phyloP scores from a whole-genome alignment of 2,329 filamentous ascomycete genomes.

The Aureobasidium sp. region DNA sequence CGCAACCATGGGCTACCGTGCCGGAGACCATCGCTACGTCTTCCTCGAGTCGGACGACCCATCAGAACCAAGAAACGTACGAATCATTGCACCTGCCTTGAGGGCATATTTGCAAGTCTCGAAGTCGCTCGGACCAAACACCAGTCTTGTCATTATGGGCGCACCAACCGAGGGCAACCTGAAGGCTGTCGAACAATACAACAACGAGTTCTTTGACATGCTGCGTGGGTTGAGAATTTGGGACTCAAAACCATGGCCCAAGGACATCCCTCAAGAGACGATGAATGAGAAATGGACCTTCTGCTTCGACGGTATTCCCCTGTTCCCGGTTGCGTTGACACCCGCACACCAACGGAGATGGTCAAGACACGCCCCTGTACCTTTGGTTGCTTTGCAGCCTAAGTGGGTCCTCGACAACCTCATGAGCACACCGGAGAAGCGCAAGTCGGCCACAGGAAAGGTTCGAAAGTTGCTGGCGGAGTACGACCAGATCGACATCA shows the following conservation, averaged over 20 bases:
- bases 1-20: conserved; percentile 17
- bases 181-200: conserved; percentile 17
- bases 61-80: conserved; percentile 16
- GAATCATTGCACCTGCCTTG: conserved; percentile 16
- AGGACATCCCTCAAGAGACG: conserved; percentile 16
- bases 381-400: conserved; percentile 16
- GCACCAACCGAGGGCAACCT: conserved; percentile 16
- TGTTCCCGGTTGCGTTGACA: conserved; percentile 18
- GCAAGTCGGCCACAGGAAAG: conserved; percentile 16
- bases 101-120: conserved; percentile 16
- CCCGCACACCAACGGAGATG: conserved; percentile 17
- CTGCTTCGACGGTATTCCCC: conserved; percentile 17
- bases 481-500: conserved; percentile 17
- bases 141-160: conserved; percentile 18
- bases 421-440: conserved; percentile 16
- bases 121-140: conserved; percentile 16
- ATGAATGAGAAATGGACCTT: conserved; percentile 16
- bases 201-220: conserved; percentile 18
- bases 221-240: conserved; percentile 17
- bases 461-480: conserved; percentile 17
- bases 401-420: conserved; percentile 19
- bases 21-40: conserved; percentile 17
- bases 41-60: conserved; percentile 17
- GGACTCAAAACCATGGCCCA: conserved; percentile 17
- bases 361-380: conserved; percentile 17